Conservation (phyloP, 768 basidiomycete species). For the Gloeopeniophorella convolvens region DNA sequence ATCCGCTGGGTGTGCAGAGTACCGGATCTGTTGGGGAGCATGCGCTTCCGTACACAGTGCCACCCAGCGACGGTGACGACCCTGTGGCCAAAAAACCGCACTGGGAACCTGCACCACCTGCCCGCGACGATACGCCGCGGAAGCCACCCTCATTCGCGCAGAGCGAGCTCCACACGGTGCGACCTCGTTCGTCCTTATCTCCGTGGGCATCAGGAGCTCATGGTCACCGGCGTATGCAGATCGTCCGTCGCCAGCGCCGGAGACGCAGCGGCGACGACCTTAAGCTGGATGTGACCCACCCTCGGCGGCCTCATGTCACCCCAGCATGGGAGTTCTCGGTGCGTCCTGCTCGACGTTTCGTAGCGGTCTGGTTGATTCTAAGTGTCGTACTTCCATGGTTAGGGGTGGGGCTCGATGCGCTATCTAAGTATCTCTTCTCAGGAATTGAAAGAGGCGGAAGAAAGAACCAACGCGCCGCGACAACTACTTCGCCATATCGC, state of each 20-base stretch:
- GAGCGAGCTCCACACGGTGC: conserved; percentile 17
- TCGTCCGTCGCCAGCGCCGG: conserved; percentile 19
- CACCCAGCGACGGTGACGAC: too few species aligned
- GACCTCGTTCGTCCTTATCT: not conserved
- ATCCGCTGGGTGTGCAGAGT: too few species aligned
- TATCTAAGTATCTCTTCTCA: conserved; percentile 15
- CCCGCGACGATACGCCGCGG: not conserved
- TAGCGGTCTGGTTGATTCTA: too few species aligned
- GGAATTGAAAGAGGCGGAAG: conserved; percentile 11
- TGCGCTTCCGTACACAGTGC: too few species aligned
- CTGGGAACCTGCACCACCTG: not conserved
- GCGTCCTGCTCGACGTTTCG: not conserved
- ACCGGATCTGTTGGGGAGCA: too few species aligned
- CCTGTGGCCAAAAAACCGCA: not conserved
- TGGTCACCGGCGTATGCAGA: not conserved
- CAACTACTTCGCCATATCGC: conserved; percentile 13
- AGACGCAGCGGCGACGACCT: conserved; percentile 12
- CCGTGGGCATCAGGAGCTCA: too few species aligned
- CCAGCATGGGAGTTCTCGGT: conserved; percentile 19
- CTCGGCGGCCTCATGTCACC: conserved; percentile 11
- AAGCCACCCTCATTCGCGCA: conserved; percentile 12
- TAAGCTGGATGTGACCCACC: conserved; percentile 15
- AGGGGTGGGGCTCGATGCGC: conserved; percentile 22
- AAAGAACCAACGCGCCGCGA: not conserved
- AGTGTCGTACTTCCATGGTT: not conserved